Base-by-base conservation (phyloP, 23 red algal species). In the Gracilaria vermiculophylla region DNA sequence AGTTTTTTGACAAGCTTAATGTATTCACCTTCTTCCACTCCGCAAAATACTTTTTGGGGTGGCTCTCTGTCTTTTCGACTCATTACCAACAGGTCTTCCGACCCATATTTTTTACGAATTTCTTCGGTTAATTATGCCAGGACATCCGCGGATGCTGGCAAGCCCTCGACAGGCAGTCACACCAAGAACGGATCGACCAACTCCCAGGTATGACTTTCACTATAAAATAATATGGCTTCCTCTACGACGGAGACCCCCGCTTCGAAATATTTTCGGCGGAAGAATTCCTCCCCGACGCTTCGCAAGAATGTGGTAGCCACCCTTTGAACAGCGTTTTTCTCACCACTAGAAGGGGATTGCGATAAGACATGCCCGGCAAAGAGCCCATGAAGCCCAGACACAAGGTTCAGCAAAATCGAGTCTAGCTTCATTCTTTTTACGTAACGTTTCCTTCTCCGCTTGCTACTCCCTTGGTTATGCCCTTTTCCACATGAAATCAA, bases 191-290 rank as follows among this genome's bases (percentile, higher is more conserved):
- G 73, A 17, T 77, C 32, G 7, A 77, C 5, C 43, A 29, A 77
- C n/a, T 54, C 52, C 73, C 73, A 77, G 1, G 0, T 53, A 25
- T 37, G 32, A 2, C 15, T 28, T 43, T 49, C 12, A 25, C 20
- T 32, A 25, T 77, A 77, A 14, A 31, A 43, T 0, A 77, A 77
- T 25, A 31, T 10, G 6, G 3, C 73, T 7, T 55, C 45, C 23
- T 53, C 20, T 16, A 24, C 73, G 1, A 77, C 44, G 23, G 45
- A 53, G 10, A 24, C 2, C 70, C 8, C 70, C 70, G 70, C 70
- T 21, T 76, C 70, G 70, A 76, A 77, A 77, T 53, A 77, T 5
- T 32, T 54, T 25, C 45, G 47, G 73, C 73, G 45, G 45, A 47
- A 77, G n/a, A 47, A 53, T 3, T 53, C 73, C 45, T 25, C 52